A percentile compares a stretch with the other conserved stretches of the same genome.
Conservation (phyloP, 148 eudicot genomes). For the Selenicereus undatus region DNA sequence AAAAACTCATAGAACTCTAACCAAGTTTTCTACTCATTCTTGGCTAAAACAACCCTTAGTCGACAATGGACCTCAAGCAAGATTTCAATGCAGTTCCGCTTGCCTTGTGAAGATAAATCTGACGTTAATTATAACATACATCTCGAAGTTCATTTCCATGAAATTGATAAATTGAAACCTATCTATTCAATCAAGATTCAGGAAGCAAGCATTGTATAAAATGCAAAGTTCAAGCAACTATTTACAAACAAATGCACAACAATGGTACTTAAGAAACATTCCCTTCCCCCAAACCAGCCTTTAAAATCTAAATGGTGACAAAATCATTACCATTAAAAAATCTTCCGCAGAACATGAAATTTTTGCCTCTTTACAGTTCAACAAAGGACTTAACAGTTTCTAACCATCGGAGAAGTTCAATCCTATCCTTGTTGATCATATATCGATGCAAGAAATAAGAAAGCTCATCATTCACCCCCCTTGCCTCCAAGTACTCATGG, state of each 20-base stretch:
- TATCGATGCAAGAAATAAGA: slow-evolving; percentile 61
- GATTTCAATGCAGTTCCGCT: not conserved
- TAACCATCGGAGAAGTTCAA: slow-evolving; percentile 60
- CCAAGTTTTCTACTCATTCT: too few species aligned
- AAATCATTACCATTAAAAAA: slow-evolving; percentile 30
- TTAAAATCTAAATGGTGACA: slow-evolving; percentile 1
- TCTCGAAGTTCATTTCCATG: not conserved
- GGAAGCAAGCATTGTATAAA: slow-evolving; percentile 1
- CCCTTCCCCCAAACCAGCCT: not conserved
- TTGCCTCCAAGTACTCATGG: slow-evolving; percentile 54
- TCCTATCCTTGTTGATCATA: slow-evolving; percentile 64
- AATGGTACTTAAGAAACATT: slow-evolving; percentile 1
- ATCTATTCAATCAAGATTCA: not conserved
- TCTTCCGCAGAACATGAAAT: slow-evolving; percentile 18
- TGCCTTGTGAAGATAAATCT: not conserved
- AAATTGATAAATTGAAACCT: not conserved
- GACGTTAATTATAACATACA: not conserved
- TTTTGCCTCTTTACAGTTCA: slow-evolving; percentile 24
- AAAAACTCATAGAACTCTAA: too few species aligned
- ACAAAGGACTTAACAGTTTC: slow-evolving; percentile 39
- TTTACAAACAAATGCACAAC: slow-evolving; percentile 14
- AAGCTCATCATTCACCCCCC: slow-evolving; percentile 60
- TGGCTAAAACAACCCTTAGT: too few species aligned
- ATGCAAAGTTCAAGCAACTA: not conserved
- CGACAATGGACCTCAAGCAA: too few species aligned